phyloP scores from a whole-genome alignment of 495 filamentous ascomycete species.

The Hamigera avellanea region DNA sequence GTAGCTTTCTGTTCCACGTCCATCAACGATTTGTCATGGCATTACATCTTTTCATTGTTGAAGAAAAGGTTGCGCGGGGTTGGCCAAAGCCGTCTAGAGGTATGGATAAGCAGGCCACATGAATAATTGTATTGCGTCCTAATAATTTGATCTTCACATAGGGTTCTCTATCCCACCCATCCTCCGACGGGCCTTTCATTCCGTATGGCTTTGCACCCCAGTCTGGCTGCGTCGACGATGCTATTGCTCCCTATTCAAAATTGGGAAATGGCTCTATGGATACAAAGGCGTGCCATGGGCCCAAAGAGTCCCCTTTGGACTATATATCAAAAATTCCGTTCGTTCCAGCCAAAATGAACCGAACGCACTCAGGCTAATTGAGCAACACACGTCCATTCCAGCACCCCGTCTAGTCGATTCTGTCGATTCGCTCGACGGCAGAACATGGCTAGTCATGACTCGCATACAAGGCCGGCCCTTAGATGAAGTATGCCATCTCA shows the following conservation, averaged over 20 bases:
- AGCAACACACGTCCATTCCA: constrained; percentile 11
- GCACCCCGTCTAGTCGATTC: constrained; percentile 9
- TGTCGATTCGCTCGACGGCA: constrained; percentile 1
- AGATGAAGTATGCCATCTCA: constrained; percentile 1
- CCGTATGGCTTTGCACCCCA: no score
- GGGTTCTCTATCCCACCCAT: no score
- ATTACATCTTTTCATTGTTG: constrained; percentile 8
- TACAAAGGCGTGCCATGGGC: neutral
- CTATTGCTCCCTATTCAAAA: no score
- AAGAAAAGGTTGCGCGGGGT: constrained; percentile 4
- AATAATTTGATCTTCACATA: no score
- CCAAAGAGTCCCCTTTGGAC: constrained; percentile 8
- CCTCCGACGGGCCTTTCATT: no score
- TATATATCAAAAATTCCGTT: constrained; percentile 9
- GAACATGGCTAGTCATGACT: constrained; percentile 8
- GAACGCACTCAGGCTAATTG: constrained; percentile 7
- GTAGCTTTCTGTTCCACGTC: constrained; percentile 3
- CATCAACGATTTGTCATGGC: constrained; percentile 5
- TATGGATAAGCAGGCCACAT: constrained; percentile 1
- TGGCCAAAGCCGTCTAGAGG: constrained; percentile 6
- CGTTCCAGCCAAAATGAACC: constrained; percentile 7
- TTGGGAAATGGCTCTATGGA: no score
- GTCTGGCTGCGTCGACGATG: neutral
- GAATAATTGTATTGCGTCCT: no score
- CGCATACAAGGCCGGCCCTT: constrained; percentile 4